Conservation (phyloP, 2,329 filamentous ascomycete species). For the Aspergillus quadrilineatus region DNA sequence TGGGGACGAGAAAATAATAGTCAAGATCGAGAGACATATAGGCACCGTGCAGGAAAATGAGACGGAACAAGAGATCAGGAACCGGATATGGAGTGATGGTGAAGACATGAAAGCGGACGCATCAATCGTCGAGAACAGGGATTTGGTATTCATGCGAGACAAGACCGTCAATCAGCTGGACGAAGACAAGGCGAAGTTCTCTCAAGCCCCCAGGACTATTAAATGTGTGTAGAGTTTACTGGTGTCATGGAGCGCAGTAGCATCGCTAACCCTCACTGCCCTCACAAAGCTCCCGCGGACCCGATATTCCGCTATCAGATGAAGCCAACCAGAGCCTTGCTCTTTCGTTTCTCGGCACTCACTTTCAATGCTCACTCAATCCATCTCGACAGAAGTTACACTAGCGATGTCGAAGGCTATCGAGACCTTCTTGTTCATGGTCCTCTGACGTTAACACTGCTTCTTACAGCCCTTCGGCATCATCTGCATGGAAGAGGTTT, state of each 20-base stretch:
- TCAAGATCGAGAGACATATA: slow-evolving; percentile 58
- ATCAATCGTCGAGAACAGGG: slow-evolving; percentile 57
- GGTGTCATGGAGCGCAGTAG: slow-evolving; percentile 6
- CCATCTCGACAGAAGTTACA: slow-evolving; percentile 75
- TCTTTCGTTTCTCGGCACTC: slow-evolving; percentile 88
- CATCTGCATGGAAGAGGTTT: slow-evolving; percentile 46
- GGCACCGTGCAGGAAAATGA: slow-evolving; percentile 40
- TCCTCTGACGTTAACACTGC: slow-evolving; percentile 73
- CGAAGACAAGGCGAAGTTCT: slow-evolving; percentile 26
- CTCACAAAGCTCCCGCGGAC: slow-evolving; percentile 44
- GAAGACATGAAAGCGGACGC: slow-evolving; percentile 45
- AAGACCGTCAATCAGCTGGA: slow-evolving; percentile 40
- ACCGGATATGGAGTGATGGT: slow-evolving; percentile 46
- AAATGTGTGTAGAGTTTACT: slow-evolving; percentile 35
- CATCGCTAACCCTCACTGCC: slow-evolving; percentile 19
- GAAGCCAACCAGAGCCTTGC: slow-evolving; percentile 65
- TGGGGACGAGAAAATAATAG: slow-evolving; percentile 59
- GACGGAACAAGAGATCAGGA: slow-evolving; percentile 34
- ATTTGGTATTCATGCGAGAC: slow-evolving; percentile 63
- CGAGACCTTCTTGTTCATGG: slow-evolving; percentile 79
- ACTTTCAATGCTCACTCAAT: slow-evolving; percentile 92
- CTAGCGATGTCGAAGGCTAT: slow-evolving; percentile 70
- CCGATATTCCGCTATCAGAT: slow-evolving; percentile 61
- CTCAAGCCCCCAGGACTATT: slow-evolving; percentile 27
- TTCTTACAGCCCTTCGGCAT: slow-evolving; percentile 66